phyloP scores from a whole-genome alignment of 345 rosid genomes.

The Balakata baccata region DNA sequence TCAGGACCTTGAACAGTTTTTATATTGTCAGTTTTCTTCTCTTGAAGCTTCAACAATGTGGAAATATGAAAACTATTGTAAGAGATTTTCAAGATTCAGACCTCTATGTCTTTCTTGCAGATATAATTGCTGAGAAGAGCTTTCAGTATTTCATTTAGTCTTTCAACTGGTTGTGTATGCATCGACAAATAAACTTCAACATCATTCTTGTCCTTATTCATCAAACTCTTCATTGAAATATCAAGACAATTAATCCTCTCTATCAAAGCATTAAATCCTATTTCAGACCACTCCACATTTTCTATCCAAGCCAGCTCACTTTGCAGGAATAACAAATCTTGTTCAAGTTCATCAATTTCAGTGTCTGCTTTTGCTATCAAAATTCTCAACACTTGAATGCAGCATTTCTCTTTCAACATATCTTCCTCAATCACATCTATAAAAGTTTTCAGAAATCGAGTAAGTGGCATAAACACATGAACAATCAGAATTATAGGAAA shows the following conservation, averaged over 20 bases:
- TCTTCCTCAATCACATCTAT: constrained; percentile 65
- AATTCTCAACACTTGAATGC: constrained; percentile 51
- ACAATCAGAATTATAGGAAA: background rate
- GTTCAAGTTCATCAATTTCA: constrained; percentile 53
- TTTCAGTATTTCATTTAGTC: constrained; percentile 37
- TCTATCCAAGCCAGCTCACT: constrained; percentile 50
- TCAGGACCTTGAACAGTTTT: constrained; percentile 36
- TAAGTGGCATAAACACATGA: constrained; percentile 1
- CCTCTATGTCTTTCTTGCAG: constrained; percentile 38
- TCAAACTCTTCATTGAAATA: constrained; percentile 33
- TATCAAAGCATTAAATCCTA: constrained; percentile 47
- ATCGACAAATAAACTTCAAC: constrained; percentile 29
- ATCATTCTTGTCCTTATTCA: constrained; percentile 33
- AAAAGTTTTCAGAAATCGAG: background rate
- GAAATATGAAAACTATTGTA: background rate
- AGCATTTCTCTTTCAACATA: constrained; percentile 50
- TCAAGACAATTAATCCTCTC: constrained; percentile 38
- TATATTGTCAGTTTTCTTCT: constrained; percentile 23
- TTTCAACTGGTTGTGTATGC: constrained; percentile 42
- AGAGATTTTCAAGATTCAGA: constrained; percentile 16
- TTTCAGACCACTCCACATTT: constrained; percentile 46
- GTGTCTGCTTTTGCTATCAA: constrained; percentile 48
- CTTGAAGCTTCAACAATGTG: constrained; percentile 30
- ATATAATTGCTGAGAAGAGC: constrained; percentile 29
- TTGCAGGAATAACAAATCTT: constrained; percentile 36